Percentiles rank a stretch among this genome's conserved stretches.
Conservation (phyloP, 495 filamentous ascomycete genomes). For the Hypoxylon lienhwacheense region DNA sequence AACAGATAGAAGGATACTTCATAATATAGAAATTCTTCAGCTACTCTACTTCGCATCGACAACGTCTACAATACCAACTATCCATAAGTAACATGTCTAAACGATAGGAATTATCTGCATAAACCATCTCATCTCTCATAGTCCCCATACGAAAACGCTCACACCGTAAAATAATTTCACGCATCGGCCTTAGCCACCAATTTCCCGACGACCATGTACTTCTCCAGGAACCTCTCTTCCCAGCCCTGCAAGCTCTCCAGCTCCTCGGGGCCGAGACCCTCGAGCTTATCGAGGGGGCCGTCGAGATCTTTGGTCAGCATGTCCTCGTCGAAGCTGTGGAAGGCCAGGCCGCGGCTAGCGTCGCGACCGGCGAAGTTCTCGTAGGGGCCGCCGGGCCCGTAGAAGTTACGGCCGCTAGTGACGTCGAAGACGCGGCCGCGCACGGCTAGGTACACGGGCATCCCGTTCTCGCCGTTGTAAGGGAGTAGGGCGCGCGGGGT, state of each 20-base stretch:
- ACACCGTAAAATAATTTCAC: no score
- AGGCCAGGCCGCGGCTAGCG: conserved; percentile 86
- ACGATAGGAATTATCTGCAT: neutral
- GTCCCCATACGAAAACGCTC: neutral
- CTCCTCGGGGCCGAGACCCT: conserved; percentile 74
- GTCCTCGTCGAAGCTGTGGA: conserved; percentile 90
- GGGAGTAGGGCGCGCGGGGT: conserved; percentile 80
- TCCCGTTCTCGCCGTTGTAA: conserved; percentile 78
- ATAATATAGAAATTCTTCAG: no score
- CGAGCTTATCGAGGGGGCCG: conserved; percentile 79
- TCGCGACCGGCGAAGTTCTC: conserved; percentile 94
- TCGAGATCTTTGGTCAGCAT: conserved; percentile 94
- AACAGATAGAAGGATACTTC: no score
- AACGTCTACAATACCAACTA: no score
- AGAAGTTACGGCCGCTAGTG: conserved; percentile 81
- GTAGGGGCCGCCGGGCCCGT: conserved; percentile 90
- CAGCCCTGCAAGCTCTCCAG: conserved; percentile 81
- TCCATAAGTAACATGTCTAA: neutral
- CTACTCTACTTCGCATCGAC: neutral
- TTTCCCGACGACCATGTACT: conserved; percentile 93
- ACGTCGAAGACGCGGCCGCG: conserved; percentile 88
- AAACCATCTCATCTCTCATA: neutral
- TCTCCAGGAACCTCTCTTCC: conserved; percentile 90
- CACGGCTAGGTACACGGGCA: conserved; percentile 82
- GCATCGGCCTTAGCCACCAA: conserved; percentile 61